Conservation (phyloP, 2,329 filamentous ascomycete genomes). For the Neocatenulostroma microsporum region DNA sequence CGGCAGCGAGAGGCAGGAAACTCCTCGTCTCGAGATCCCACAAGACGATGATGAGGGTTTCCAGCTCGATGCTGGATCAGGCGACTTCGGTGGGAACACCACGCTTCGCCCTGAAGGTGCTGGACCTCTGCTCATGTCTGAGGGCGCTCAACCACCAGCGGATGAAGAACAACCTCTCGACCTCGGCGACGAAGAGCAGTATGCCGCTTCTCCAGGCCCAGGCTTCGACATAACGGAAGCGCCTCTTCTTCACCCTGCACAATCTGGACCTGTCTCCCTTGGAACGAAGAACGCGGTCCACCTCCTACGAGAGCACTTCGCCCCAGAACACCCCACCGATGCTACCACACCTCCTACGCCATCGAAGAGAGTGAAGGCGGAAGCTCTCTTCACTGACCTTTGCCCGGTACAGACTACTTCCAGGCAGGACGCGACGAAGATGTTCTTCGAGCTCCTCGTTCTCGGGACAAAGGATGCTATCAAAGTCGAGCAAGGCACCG, state of each 20-base stretch:
- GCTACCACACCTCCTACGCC: conserved; percentile 60
- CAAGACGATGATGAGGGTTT: conserved; percentile 26
- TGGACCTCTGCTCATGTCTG: conserved; percentile 15
- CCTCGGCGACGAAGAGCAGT: conserved; percentile 17
- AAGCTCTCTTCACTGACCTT: conserved; percentile 83
- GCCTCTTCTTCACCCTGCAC: conserved; percentile 68
- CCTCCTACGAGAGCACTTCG: conserved; percentile 77
- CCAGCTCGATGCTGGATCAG: conserved; percentile 23
- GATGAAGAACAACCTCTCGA: conserved; percentile 20
- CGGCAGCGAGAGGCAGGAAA: conserved; percentile 30
- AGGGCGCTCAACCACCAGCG: conserved; percentile 16
- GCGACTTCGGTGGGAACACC: conserved; percentile 23
- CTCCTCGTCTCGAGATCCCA: conserved; percentile 24
- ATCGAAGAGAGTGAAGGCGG: conserved; percentile 64
- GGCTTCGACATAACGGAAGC: conserved; percentile 72
- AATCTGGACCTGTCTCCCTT: conserved; percentile 78
- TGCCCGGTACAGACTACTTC: conserved; percentile 73
- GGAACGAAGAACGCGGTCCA: conserved; percentile 96
- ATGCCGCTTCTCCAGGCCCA: conserved; percentile 26
- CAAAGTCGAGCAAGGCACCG: conserved; percentile 76
- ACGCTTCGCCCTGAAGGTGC: conserved; percentile 14
- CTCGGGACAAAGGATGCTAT: conserved; percentile 96
- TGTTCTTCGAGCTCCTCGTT: conserved; percentile 97
- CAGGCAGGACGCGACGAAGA: conserved; percentile 90
- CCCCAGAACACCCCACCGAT: conserved; percentile 43